Evolutionary conservation across 345 rosid genomes (phyloP), one percentile per base, ranked within the genome.

Genomic region (Cardamine resedifolia): DNA sequence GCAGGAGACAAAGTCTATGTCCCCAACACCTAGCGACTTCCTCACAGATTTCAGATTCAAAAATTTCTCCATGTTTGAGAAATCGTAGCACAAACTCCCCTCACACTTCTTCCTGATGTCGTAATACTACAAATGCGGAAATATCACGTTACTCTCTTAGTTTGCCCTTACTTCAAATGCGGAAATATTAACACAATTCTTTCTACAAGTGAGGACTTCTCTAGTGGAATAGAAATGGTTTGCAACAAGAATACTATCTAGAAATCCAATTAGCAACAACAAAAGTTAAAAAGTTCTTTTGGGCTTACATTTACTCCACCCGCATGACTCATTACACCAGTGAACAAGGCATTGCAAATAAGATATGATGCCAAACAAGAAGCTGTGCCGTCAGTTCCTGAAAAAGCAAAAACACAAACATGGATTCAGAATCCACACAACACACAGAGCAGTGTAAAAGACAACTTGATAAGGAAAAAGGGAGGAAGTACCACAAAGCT

Each of bases 1-100:
- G 66, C 99, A 96, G 24, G 98, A 92, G 51, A 92, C 99, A 43
- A 96, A 96, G 47, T 85, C 89, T 60, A 92, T 80, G 66, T 83
- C 81, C 77, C 91, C 94, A 48, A 96, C 98, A 56, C 92, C 97
- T 56, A 92, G 93, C 19, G 92, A 80, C 45, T 83, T 94, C 74
- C 85, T 85, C 57, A 92, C 95, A 6, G 92, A 68, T 65, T 87
- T 76, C 78, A 83, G 82, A 79, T 81, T 86, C 78, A 96, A 76
- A 78, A 85, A 92, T 66, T 85, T 85, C 87, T 90, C 99, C 99
- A 92, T 82, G 85, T 90, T 84, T n/a, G 98, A 96, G 90, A 96
- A 92, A 80, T 96, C 99, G 51, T 96, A 96, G 85, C 99, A 96
- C 56, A 92, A 81, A 78, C 84, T 87, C 47, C 97, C 98, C 71